Evolutionary conservation across 331 rosid genomes (phyloP).

Genomic region (Acacia concinna): DNA sequence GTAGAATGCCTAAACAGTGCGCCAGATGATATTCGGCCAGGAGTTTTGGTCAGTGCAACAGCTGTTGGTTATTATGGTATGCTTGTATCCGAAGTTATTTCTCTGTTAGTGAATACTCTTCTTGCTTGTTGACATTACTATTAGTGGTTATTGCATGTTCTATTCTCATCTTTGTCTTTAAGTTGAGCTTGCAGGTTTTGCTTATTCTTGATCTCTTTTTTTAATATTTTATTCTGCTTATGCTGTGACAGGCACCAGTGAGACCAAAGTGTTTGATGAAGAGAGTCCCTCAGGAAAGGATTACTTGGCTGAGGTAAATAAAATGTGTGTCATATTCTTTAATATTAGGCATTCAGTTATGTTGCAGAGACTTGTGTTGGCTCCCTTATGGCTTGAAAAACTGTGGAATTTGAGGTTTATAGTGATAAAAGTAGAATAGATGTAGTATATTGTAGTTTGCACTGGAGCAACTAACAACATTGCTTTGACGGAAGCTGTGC

Average conservation of each 20-base stretch:
- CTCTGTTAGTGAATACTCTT: background rate
- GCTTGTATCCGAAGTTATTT: conserved; percentile 35
- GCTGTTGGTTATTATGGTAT: conserved; percentile 96
- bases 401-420: background rate
- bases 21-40: conserved; percentile 71
- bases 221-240: conserved; percentile 9
- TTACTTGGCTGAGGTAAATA: conserved; percentile 86
- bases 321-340: conserved; percentile 1
- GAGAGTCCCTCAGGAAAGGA: conserved; percentile 89
- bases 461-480: conserved; percentile 21
- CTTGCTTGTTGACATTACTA: background rate
- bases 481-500: conserved; percentile 1
- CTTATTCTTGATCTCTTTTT: background rate
- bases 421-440: background rate
- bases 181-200: conserved; percentile 4
- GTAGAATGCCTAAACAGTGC: conserved; percentile 75
- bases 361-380: background rate
- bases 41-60: conserved; percentile 87
- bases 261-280: conserved; percentile 76
- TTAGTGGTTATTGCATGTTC: conserved; percentile 10
- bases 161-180: background rate
- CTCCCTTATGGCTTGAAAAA: conserved; percentile 1
- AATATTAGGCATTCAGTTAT: background rate
- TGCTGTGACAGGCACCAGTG: conserved; percentile 65
- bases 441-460: background rate